Conservation (phyloP, 2,329 filamentous ascomycete species). For the Ramichloridium luteum region DNA sequence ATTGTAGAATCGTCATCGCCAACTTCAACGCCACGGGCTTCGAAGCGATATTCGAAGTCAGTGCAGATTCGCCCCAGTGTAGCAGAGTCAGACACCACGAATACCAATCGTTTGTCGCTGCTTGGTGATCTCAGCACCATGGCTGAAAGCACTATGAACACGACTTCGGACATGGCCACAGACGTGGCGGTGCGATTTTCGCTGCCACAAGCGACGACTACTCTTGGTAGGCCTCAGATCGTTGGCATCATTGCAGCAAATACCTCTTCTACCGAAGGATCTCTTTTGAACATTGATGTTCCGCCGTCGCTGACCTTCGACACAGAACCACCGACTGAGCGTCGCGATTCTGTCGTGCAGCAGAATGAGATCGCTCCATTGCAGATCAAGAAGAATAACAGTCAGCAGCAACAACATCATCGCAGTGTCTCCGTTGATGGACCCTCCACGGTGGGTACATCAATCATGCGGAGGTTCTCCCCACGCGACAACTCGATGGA, state of each 20-base stretch:
- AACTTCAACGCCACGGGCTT: conserved; percentile 20
- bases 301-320: no score
- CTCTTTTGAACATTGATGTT: no score
- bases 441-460: conserved; percentile 14
- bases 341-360: conserved; percentile 21
- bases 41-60: conserved; percentile 23
- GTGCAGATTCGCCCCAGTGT: conserved; percentile 19
- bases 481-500: conserved; percentile 15
- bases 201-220: conserved; percentile 23
- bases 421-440: conserved; percentile 8
- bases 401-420: conserved; percentile 14
- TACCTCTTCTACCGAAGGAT: no score
- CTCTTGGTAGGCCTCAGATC: conserved; percentile 24
- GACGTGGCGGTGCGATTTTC: conserved; percentile 29
- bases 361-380: conserved; percentile 25
- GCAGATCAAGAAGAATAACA: conserved; percentile 23
- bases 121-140: conserved; percentile 22
- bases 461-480: conserved; percentile 18
- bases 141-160: conserved; percentile 21
- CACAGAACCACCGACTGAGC: no score
- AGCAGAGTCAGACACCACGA: conserved; percentile 13
- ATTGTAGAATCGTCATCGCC: conserved; percentile 6
- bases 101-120: conserved; percentile 21
- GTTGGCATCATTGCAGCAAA: no score
- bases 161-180: conserved; percentile 23